phyloP scores from a whole-genome alignment of 192 early-diverging fungal species.

The Dispira simplex region DNA sequence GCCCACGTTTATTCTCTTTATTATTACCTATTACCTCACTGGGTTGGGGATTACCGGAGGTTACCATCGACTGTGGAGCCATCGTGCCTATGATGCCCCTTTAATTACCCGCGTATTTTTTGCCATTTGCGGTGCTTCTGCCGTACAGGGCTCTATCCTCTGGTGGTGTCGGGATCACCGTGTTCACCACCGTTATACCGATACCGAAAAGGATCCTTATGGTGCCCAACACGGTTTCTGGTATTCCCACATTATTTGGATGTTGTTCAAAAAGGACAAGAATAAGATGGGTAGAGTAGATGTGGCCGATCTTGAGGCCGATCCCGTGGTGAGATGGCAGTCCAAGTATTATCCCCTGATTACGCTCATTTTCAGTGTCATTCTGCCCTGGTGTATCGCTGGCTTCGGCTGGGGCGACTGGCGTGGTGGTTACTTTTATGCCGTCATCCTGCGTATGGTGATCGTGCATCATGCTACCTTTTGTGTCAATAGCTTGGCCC shows the following conservation, averaged over 20 bases:
- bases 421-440: conserved; percentile 68
- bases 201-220: conserved; percentile 73
- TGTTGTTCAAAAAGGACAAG: conserved; percentile 64
- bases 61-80: conserved; percentile 74
- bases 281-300: conserved; percentile 62
- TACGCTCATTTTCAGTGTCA: conserved; percentile 53
- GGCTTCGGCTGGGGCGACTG: conserved; percentile 76
- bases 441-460: conserved; percentile 52
- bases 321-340: conserved; percentile 56
- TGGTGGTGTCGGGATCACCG: conserved; percentile 83
- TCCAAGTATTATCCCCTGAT: conserved; percentile 60
- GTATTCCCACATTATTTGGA: conserved; percentile 78
- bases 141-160: conserved; percentile 67
- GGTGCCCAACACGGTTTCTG: conserved; percentile 61
- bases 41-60: conserved; percentile 85
- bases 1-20: conserved; percentile 57
- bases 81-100: conserved; percentile 56
- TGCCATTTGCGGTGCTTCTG: conserved; percentile 44
- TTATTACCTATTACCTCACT: conserved; percentile 60
- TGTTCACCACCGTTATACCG: conserved; percentile 79
- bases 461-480: conserved; percentile 79
- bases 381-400: conserved; percentile 72
- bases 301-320: conserved; percentile 61
- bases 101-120: conserved; percentile 44
- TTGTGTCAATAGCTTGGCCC: conserved; percentile 74